Conservation (phyloP, 2,329 filamentous ascomycete species). For the Beauveria varroae region DNA sequence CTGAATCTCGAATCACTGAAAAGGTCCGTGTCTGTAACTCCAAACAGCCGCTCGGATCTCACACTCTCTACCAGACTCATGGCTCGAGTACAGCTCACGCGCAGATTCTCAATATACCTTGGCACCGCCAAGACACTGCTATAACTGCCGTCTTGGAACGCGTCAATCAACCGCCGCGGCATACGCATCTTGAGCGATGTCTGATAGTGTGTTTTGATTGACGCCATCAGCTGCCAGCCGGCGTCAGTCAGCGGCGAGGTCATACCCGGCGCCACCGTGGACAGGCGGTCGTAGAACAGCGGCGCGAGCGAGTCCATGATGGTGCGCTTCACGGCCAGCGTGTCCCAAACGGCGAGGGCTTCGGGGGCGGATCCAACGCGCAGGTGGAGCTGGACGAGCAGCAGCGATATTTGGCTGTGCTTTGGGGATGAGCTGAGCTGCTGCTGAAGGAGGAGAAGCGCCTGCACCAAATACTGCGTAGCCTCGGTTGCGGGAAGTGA, state of each 20-base stretch:
- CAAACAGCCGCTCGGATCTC: conserved; percentile 36
- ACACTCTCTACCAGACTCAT: conserved; percentile 46
- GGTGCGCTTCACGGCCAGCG: conserved; percentile 47
- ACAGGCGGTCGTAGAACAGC: conserved; percentile 48
- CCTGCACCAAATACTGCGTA: conserved; percentile 35
- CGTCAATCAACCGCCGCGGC: conserved; percentile 34
- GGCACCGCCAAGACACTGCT: conserved; percentile 42
- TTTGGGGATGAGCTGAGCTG: conserved; percentile 38
- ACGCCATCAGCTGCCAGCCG: conserved; percentile 31
- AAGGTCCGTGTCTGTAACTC: conserved; percentile 32
- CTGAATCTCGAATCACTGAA: conserved; percentile 38
- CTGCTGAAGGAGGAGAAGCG: conserved; percentile 41
- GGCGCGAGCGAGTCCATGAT: conserved; percentile 50
- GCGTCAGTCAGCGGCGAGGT: conserved; percentile 25
- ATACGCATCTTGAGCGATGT: conserved; percentile 39
- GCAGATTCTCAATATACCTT: conserved; percentile 34
- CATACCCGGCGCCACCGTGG: conserved; percentile 39
- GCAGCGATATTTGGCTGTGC: conserved; percentile 38
- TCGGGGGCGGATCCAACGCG: conserved; percentile 41
- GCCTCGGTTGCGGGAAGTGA: conserved; percentile 14
- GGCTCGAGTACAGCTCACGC: conserved; percentile 42
- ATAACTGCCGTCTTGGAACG: conserved; percentile 44
- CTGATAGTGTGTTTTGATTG: conserved; percentile 38
- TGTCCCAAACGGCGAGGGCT: conserved; percentile 41
- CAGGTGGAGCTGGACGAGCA: conserved; percentile 45